Evolutionary conservation across 2,329 filamentous ascomycete genomes (phyloP).

Genomic region (Hypoxylon sp.): DNA sequence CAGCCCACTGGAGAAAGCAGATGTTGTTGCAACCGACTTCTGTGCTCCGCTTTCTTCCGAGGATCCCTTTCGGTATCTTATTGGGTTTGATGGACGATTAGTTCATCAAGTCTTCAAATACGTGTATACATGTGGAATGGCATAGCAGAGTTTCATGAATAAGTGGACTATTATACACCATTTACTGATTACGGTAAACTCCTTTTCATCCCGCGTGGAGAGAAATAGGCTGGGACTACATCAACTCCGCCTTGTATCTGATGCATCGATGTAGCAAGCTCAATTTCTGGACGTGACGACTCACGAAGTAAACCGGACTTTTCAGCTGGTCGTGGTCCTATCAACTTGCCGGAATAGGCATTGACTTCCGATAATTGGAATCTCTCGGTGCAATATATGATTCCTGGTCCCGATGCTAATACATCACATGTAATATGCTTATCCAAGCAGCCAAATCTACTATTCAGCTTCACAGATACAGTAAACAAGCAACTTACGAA

Average conservation of each 20-base stretch:
- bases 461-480: constrained; percentile 23
- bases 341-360: constrained; percentile 14
- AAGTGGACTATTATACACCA: constrained; percentile 7
- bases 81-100: constrained; percentile 15
- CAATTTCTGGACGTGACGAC: constrained; percentile 10
- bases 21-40: constrained; percentile 10
- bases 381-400: constrained; percentile 31
- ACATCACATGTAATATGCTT: constrained; percentile 29
- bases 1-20: constrained; percentile 8
- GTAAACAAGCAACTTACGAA: constrained; percentile 16
- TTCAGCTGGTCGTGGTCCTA: constrained; percentile 8
- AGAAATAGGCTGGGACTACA: constrained; percentile 1
- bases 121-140: constrained; percentile 29
- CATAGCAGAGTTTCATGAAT: constrained; percentile 14
- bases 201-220: background rate
- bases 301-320: constrained; percentile 13
- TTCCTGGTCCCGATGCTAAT: constrained; percentile 31
- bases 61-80: constrained; percentile 33
- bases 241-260: constrained; percentile 13
- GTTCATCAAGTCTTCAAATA: constrained; percentile 7
- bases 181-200: constrained; percentile 4
- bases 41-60: constrained; percentile 43
- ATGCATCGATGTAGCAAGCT: constrained; percentile 2
- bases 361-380: constrained; percentile 12
- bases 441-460: constrained; percentile 1